These are phyloP conservation scores for Fusarium scirpi DNA, from an alignment of 2,329 filamentous ascomycete species.

Conservation along the genomic window DNA sequence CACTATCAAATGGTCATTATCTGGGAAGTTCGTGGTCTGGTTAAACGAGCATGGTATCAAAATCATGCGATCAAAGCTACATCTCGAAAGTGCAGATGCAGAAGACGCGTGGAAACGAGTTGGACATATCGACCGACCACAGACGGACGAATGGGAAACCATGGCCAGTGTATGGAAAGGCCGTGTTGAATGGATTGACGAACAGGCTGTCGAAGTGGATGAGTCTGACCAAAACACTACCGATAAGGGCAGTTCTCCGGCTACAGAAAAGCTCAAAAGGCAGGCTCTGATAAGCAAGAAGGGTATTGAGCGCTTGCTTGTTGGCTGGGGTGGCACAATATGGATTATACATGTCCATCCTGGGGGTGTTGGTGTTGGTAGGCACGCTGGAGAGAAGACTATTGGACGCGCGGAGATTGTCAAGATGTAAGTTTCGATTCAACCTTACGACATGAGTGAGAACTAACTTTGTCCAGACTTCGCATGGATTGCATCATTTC, in stretches of 20 bases:
- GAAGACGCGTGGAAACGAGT: slow-evolving; percentile 96
- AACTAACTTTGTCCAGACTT: slow-evolving; percentile 68
- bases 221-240: slow-evolving; percentile 61
- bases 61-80: slow-evolving; percentile 91
- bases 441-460: slow-evolving; percentile 67
- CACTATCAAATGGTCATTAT: slow-evolving; percentile 93
- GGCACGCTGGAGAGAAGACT: slow-evolving; percentile 75
- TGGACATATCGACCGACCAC: slow-evolving; percentile 89
- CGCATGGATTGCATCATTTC: slow-evolving; percentile 98
- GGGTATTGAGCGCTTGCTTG: slow-evolving; percentile 80
- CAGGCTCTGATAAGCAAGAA: slow-evolving; percentile 62
- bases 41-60: slow-evolving; percentile 97
- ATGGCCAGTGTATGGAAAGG: slow-evolving; percentile 98
- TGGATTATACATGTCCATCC: slow-evolving; percentile 95
- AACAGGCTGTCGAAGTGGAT: slow-evolving; percentile 80
- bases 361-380: slow-evolving; percentile 74
- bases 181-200: slow-evolving; percentile 91
- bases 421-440: slow-evolving; percentile 78
- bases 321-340: slow-evolving; percentile 95
- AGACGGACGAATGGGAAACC: slow-evolving; percentile 89
- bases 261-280: slow-evolving; percentile 61
- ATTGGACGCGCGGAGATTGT: slow-evolving; percentile 88
- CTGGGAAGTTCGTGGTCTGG: slow-evolving; percentile 94
- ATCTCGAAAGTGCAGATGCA: slow-evolving; percentile 79
- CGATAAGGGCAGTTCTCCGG: slow-evolving; percentile 57